Base-by-base conservation (phyloP, 2,329 filamentous ascomycete genomes). In the Didymella glomerata region DNA sequence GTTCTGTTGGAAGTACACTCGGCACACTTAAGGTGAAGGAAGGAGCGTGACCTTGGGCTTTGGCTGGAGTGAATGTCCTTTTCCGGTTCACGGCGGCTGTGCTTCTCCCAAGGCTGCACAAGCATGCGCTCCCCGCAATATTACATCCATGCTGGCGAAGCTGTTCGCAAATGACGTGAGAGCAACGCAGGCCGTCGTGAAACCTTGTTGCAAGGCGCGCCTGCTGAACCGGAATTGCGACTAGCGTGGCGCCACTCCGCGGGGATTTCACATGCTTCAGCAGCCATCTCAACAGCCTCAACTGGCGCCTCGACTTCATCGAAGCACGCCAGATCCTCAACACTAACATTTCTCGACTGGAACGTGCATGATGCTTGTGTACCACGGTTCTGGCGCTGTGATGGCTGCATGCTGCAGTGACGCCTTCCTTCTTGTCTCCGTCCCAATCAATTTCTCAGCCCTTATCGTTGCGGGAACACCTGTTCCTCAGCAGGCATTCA, bases 121-220 rank as follows among this genome's bases (percentile, higher is more conserved):
- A 34, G 34, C 13, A 51, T 51, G 56, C 56, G n/a, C 50, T 54
- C 56, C 50, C 56, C 56, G 56, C 51, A 59, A 36, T 32, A 46
- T 16, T 42, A 24, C 51, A 50, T 38, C 50, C 56, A 59, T 59
- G 50, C 41, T 51, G 46, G 50, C 46, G 46, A 54, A 47, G 55
- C 49, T 51, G 44, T 54, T 54, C 27, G 32, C 51, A 49, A 46
- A 59, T 59, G 56, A 59, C 56, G 56, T 59, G 46, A 59, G 56
- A 51, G 56, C 16, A 54, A 54, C 56, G 50, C 50, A 59, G 38
- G 38, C 49, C 46, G 46, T 50, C 46, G 50, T 59, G 28, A 24
- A 58, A 58, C 49, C 55, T 58, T 53, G 55, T 48, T 40, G 36
- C 48, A 22, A 20, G 40, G 54, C 22, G 41, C 47, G 54, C 54